Evolutionary conservation across 2,329 filamentous ascomycete genomes (phyloP).

Genomic region (Aspergillus sp.): DNA sequence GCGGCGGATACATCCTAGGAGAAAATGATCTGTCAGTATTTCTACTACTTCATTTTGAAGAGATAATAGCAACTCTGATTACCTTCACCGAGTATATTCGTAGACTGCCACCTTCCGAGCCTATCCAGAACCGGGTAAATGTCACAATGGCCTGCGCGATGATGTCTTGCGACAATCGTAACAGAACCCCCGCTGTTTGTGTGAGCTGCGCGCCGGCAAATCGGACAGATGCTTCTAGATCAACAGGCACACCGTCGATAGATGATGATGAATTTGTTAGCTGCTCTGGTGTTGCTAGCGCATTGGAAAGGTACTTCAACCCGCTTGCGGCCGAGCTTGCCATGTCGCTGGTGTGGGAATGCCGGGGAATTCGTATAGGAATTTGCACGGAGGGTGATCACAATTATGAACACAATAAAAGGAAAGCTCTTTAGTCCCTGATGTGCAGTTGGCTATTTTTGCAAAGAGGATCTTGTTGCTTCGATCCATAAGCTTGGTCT

Average conservation of each 20-base stretch:
- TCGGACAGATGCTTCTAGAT: conserved; percentile 47
- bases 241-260: conserved; percentile 45
- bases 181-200: conserved; percentile 61
- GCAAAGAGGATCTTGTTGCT: not conserved
- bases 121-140: conserved; percentile 77
- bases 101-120: conserved; percentile 47
- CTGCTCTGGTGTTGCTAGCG: conserved; percentile 48
- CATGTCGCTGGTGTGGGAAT: conserved; percentile 15
- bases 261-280: conserved; percentile 47
- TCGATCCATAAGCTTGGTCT: not conserved
- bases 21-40: not conserved
- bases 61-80: not conserved
- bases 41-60: not conserved
- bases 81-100: conserved; percentile 47
- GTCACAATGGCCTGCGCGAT: conserved; percentile 83
- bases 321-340: conserved; percentile 28
- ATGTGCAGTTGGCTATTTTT: not conserved
- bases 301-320: conserved; percentile 46
- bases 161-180: conserved; percentile 81
- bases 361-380: not conserved
- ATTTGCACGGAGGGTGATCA: not conserved
- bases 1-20: conserved; percentile 77
- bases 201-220: conserved; percentile 49
- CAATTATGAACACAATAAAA: not conserved
- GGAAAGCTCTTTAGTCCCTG: not conserved